Conservation (phyloP, 2,329 filamentous ascomycete species). For the Paramyrothecium roridum region DNA sequence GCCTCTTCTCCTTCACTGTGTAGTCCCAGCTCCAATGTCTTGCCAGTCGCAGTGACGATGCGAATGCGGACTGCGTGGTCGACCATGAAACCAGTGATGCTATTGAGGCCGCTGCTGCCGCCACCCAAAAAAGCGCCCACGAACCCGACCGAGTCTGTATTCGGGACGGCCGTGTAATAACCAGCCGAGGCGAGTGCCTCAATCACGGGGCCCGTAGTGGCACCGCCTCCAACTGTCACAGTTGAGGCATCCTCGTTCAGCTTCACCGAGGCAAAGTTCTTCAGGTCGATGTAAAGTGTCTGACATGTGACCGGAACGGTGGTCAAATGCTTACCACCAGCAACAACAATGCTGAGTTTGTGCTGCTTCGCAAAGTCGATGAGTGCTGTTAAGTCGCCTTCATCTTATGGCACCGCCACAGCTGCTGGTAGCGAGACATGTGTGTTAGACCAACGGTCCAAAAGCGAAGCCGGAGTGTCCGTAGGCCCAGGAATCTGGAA, state of each 20-base stretch:
- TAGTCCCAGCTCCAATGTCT: conserved; percentile 9
- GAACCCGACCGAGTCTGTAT: conserved; percentile 21
- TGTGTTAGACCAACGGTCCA: conserved; percentile 27
- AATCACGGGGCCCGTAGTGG: conserved; percentile 19
- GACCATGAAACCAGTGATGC: conserved; percentile 26
- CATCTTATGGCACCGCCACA: conserved; percentile 20
- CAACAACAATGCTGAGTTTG: conserved; percentile 21
- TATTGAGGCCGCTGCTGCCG: conserved; percentile 20
- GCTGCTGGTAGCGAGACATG: conserved; percentile 19
- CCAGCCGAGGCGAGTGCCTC: conserved; percentile 16
- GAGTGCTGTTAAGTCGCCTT: conserved; percentile 21
- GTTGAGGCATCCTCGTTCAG: conserved; percentile 18
- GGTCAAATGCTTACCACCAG: conserved; percentile 24
- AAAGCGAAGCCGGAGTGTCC: not conserved
- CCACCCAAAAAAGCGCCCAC: conserved; percentile 22
- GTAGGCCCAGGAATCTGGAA: not conserved
- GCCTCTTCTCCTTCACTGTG: conserved; percentile 14
- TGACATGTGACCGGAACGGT: conserved; percentile 23
- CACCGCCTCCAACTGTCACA: conserved; percentile 26
- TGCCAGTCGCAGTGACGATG: conserved; percentile 17
- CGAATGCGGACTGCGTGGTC: conserved; percentile 25
- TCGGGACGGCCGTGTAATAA: conserved; percentile 26
- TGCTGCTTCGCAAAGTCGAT: conserved; percentile 22
- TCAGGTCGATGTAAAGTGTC: conserved; percentile 30
- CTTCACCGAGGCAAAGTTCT: conserved; percentile 20